Percentiles rank a stretch among this genome's conserved stretches.
phyloP scores from a whole-genome alignment of 2,329 filamentous ascomycete genomes.

The Penicillium sp. region DNA sequence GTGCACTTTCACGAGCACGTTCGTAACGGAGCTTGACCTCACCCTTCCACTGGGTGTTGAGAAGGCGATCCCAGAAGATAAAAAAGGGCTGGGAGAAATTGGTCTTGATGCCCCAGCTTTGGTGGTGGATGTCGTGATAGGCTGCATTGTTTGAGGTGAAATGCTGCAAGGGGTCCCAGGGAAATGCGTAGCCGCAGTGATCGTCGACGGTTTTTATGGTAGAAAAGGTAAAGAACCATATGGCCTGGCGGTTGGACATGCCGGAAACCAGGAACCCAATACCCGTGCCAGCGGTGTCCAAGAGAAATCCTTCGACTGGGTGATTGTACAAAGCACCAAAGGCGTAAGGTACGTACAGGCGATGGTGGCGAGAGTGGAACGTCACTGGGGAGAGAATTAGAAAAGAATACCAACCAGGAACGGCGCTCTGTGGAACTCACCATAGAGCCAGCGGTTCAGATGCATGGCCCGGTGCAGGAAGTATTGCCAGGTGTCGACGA shows the following conservation, averaged over 20 bases:
- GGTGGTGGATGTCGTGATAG: constrained; percentile 98
- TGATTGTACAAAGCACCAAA: constrained; percentile 98
- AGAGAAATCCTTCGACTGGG: constrained; percentile 85
- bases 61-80: constrained; percentile 84
- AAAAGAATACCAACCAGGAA: background rate
- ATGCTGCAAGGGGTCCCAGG: constrained; percentile 89
- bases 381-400: constrained; percentile 55
- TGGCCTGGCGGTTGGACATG: constrained; percentile 81
- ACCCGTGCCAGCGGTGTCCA: constrained; percentile 85
- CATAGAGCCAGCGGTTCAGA: constrained; percentile 94
- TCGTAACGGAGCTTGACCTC: constrained; percentile 60
- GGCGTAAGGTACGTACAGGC: constrained; percentile 94
- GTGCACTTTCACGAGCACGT: constrained; percentile 53
- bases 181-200: constrained; percentile 93
- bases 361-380: constrained; percentile 93
- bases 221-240: constrained; percentile 83
- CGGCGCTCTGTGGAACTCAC: constrained; percentile 53
- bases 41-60: constrained; percentile 80
- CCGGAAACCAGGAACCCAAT: constrained; percentile 76
- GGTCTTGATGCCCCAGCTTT: constrained; percentile 94
- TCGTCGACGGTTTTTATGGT: constrained; percentile 97
- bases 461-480: constrained; percentile 97
- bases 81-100: constrained; percentile 60
- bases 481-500: constrained; percentile 98
- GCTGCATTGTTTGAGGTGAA: constrained; percentile 92